These are phyloP conservation scores for Quercus lobata DNA, from an alignment of 331 rosid genomes.

Conservation along the genomic window DNA sequence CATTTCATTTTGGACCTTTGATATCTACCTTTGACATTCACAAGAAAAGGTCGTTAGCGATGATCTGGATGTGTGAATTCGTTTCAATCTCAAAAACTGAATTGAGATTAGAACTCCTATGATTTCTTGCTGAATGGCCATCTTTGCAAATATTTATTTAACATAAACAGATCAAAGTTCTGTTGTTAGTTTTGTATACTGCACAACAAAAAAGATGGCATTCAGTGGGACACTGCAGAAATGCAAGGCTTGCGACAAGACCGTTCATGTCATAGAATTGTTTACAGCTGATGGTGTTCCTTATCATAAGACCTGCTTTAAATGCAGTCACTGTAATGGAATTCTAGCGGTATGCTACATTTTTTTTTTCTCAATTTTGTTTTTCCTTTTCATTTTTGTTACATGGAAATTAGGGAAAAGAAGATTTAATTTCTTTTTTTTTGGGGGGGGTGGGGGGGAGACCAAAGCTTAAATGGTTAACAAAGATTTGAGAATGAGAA, in stretches of 20 bases:
- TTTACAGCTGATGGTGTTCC: constrained; percentile 51
- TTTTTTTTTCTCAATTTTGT: not conserved
- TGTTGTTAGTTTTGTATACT: not conserved
- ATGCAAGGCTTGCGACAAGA: constrained; percentile 75
- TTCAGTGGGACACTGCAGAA: constrained; percentile 81
- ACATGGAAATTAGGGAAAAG: not conserved
- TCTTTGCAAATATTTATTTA: constrained; percentile 5
- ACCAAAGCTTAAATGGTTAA: too few relatives aligned
- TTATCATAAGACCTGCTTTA: constrained; percentile 68
- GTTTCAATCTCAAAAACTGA: constrained; percentile 17
- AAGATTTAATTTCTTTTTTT: not conserved
- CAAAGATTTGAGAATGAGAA: not conserved
- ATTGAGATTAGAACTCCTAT: constrained; percentile 3
- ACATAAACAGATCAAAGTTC: not conserved
- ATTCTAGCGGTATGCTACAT: constrained; percentile 38
- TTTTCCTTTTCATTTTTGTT: not conserved
- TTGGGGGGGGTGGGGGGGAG: too few relatives aligned
- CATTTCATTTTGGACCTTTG: constrained; percentile 20
- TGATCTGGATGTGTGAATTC: not conserved
- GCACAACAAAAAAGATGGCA: constrained; percentile 35
- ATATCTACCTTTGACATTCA: constrained; percentile 20
- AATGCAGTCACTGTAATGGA: constrained; percentile 68
- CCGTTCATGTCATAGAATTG: constrained; percentile 56
- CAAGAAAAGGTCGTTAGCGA: constrained; percentile 19
- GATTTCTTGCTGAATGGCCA: constrained; percentile 18